These are phyloP conservation scores for Schoenoplectus triqueter DNA, from an alignment of 202 grass and related monocot genomes.

Conservation along the genomic window DNA sequence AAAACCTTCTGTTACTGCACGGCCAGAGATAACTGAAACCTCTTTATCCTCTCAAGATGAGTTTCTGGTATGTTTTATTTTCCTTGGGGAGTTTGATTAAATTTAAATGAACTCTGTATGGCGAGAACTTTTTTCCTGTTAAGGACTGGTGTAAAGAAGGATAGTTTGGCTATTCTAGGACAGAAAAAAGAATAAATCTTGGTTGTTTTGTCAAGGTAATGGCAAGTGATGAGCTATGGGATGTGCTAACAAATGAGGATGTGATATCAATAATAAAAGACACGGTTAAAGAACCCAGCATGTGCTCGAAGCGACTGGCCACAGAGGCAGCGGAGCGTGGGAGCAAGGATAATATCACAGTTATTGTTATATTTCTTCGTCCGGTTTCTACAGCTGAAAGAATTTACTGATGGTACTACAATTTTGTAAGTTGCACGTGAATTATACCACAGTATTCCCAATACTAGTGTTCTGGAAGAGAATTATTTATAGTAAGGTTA, in stretches of 20 bases:
- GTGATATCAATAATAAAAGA: constrained; percentile 92
- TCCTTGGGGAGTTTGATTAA: neutral
- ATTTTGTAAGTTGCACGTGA: neutral
- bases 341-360: constrained; percentile 94
- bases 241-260: constrained; percentile 87
- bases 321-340: constrained; percentile 73
- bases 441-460: neutral
- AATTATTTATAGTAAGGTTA: neutral
- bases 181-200: neutral
- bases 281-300: constrained; percentile 88
- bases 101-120: neutral
- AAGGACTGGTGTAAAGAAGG: neutral
- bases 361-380: constrained; percentile 90
- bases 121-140: neutral
- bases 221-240: constrained; percentile 87
- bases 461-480: neutral
- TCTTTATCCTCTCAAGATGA: constrained; percentile 71
- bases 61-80: constrained; percentile 61
- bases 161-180: neutral
- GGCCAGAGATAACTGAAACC: constrained; percentile 77
- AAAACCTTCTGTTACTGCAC: constrained; percentile 91
- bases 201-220: constrained; percentile 63
- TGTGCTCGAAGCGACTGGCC: constrained; percentile 91
- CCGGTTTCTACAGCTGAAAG: constrained; percentile 77
- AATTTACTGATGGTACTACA: constrained; percentile 57